Conservation (phyloP, 441 rosid genomes). For the Arabidopsis lyrata region DNA sequence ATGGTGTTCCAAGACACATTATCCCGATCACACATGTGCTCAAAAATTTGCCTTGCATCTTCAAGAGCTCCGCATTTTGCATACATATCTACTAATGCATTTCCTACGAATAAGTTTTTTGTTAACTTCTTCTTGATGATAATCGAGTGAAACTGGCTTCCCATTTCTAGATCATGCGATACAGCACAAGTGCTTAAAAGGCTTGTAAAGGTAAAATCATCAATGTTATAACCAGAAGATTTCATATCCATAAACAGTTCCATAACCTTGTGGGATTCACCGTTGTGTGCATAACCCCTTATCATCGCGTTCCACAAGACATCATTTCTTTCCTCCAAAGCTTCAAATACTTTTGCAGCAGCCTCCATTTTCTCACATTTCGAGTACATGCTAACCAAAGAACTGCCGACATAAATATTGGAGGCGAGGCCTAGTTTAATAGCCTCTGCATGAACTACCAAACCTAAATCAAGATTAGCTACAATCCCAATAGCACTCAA, state of each 20-base stretch:
- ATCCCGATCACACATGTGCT: constrained; percentile 61
- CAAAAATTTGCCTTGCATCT: constrained; percentile 80
- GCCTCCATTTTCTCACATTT: constrained; percentile 73
- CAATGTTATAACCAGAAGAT: constrained; percentile 64
- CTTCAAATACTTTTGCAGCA: constrained; percentile 71
- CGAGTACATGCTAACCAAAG: constrained; percentile 80
- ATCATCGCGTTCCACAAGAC: constrained; percentile 92
- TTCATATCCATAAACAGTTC: constrained; percentile 70
- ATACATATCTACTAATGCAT: constrained; percentile 93
- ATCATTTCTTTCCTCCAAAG: constrained; percentile 68
- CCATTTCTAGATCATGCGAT: constrained; percentile 60
- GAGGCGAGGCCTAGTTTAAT: constrained; percentile 78
- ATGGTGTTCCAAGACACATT: constrained; percentile 92
- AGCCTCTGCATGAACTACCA: constrained; percentile 86
- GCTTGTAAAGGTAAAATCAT: constrained; percentile 85
- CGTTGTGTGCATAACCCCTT: constrained; percentile 85
- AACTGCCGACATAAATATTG: constrained; percentile 87
- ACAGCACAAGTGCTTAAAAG: constrained; percentile 83
- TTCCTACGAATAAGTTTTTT: constrained; percentile 74
- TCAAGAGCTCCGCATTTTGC: constrained; percentile 80
- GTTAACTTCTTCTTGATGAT: constrained; percentile 67
- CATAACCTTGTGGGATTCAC: constrained; percentile 60
- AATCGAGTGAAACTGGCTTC: constrained; percentile 73
- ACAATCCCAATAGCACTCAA: constrained; percentile 72
- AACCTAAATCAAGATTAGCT: constrained; percentile 63